Conservation (phyloP, 352 stramenopile species). For the Globisporangium cylindrosporum region DNA sequence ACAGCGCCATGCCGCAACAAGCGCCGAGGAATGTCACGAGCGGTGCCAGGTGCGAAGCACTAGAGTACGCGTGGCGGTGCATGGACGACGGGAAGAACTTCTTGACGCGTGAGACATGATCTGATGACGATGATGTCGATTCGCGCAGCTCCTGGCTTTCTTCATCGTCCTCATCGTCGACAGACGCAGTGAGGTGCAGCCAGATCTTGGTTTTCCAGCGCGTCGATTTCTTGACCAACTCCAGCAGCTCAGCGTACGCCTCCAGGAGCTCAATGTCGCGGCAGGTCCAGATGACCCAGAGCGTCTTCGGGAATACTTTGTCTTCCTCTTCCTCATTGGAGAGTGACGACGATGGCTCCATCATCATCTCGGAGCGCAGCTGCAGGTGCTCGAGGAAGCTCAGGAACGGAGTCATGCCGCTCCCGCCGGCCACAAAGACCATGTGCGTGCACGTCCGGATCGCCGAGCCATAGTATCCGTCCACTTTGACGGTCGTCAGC, state of each 20-base stretch:
- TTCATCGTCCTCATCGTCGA: constrained; percentile 33
- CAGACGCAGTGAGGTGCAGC: constrained; percentile 39
- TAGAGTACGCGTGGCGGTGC: constrained; percentile 29
- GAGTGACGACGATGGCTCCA: constrained; percentile 10
- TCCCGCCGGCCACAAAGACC: constrained; percentile 68
- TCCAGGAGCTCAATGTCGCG: constrained; percentile 46
- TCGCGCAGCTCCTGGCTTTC: constrained; percentile 22
- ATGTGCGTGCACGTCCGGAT: constrained; percentile 49
- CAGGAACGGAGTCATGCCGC: constrained; percentile 73
- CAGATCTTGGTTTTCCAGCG: constrained; percentile 50
- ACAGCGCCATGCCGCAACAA: constrained; percentile 23
- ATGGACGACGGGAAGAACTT: constrained; percentile 35
- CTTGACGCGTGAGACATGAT: constrained; percentile 23
- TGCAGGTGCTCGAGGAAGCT: constrained; percentile 56
- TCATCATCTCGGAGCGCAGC: constrained; percentile 24
- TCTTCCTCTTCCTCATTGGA: constrained; percentile 18
- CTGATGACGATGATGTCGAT: neutral
- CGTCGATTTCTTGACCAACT: constrained; percentile 34
- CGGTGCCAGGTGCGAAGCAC: constrained; percentile 29
- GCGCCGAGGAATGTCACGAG: constrained; percentile 37
- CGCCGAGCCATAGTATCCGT: constrained; percentile 68
- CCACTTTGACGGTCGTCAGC: constrained; percentile 45
- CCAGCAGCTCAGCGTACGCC: constrained; percentile 38
- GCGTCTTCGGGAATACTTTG: constrained; percentile 30
- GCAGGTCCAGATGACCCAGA: constrained; percentile 58